These are phyloP conservation scores for Candida mattraensis DNA, from an alignment of 805 yeast species.

Conservation along the genomic window DNA sequence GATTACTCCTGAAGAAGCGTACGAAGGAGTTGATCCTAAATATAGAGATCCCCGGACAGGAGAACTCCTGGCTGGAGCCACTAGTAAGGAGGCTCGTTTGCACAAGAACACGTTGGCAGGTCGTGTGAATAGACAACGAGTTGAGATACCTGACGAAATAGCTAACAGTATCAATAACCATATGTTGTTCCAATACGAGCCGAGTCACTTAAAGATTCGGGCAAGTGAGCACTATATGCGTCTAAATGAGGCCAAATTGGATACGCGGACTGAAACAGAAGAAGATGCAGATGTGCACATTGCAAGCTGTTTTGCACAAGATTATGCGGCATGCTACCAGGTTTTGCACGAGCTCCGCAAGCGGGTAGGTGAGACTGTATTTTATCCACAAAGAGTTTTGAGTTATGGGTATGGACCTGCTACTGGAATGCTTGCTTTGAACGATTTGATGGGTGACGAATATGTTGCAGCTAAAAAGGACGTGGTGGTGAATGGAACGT, in stretches of 20 bases:
- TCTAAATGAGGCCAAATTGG: constrained; percentile 54
- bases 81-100: constrained; percentile 53
- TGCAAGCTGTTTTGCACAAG: constrained; percentile 77
- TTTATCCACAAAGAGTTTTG: constrained; percentile 65
- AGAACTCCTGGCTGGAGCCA: constrained; percentile 37
- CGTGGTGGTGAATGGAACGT: constrained; percentile 66
- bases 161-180: constrained; percentile 62
- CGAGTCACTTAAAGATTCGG: constrained; percentile 60
- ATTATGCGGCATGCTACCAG: constrained; percentile 68
- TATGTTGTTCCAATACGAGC: constrained; percentile 58
- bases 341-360: constrained; percentile 65
- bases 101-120: constrained; percentile 59
- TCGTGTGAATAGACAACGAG: constrained; percentile 49
- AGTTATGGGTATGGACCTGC: constrained; percentile 92
- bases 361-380: constrained; percentile 49
- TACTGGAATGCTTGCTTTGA: constrained; percentile 84
- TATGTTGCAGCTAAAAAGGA: constrained; percentile 66
- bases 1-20: constrained; percentile 37
- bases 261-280: constrained; percentile 37
- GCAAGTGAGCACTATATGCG: constrained; percentile 41
- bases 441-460: constrained; percentile 72
- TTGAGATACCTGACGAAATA: constrained; percentile 56
- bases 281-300: constrained; percentile 76
- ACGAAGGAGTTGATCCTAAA: constrained; percentile 32
- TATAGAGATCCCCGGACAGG: constrained; percentile 35